A percentile compares a stretch with the other conserved stretches of the same genome.
These are phyloP conservation scores for Boletus insuetus DNA, from an alignment of 768 basidiomycete genomes.

Conservation along the genomic window DNA sequence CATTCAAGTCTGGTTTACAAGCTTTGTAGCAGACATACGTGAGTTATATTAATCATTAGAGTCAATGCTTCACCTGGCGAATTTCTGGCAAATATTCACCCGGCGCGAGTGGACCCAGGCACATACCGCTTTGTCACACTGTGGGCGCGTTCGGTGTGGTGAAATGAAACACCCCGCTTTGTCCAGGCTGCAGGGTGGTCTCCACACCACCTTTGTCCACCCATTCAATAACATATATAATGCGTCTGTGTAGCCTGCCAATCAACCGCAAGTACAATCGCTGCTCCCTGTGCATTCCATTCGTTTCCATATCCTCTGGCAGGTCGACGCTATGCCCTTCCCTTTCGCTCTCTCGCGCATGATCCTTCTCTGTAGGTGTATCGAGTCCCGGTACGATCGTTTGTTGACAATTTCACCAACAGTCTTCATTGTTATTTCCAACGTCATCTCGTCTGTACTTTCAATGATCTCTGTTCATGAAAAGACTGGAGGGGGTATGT, in stretches of 20 bases:
- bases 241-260: neutral
- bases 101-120: too few species aligned
- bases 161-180: neutral
- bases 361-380: slow-evolving; percentile 19
- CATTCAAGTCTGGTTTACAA: neutral
- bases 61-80: neutral
- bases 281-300: slow-evolving; percentile 1
- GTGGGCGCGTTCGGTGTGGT: too few species aligned
- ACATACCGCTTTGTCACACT: too few species aligned
- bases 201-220: slow-evolving; percentile 12
- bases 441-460: slow-evolving; percentile 14
- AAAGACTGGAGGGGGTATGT: slow-evolving; percentile 23
- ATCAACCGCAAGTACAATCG: neutral
- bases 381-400: neutral
- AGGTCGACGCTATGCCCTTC: slow-evolving; percentile 25
- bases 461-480: slow-evolving; percentile 16
- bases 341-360: slow-evolving; percentile 19
- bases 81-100: neutral
- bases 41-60: neutral
- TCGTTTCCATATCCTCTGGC: slow-evolving; percentile 2
- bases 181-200: slow-evolving; percentile 4
- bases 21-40: neutral
- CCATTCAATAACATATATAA: slow-evolving; percentile 11
- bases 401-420: slow-evolving; percentile 1
- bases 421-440: slow-evolving; percentile 18